Evolutionary conservation across 2,329 filamentous ascomycete species (phyloP), one percentile per base, ranked within the genome.

Genomic region (Remersonia thermophila): DNA sequence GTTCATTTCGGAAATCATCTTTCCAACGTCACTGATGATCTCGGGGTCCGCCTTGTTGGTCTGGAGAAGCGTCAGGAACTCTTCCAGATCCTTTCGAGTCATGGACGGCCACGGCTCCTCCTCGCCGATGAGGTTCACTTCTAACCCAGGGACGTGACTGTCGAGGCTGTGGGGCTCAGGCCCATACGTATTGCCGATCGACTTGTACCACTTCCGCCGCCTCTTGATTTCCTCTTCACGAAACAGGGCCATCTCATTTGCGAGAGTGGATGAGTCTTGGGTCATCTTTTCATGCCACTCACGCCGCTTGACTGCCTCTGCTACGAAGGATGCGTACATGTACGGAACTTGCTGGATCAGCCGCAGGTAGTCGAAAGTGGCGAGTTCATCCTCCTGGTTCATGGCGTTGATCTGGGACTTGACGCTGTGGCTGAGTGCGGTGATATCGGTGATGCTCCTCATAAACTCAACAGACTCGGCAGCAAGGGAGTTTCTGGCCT

Each of bases 251-350:
- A 96, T 84, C 53, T 96, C 89, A 55, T 96, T 93, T 17, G 86
- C 85, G 17, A 98, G 63, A 0, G 81, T 84, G 2, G 83, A 78
- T 1, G 89, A 91, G 51, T 96, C 91, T 2, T 74, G 71, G 53
- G 81, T 84, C 56, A 96, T 80, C 58, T 93, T 94, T 35, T 93
- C 84, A 10, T 74, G 76, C 87, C 91, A 98, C 59, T 95, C 87
- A 25, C 78, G 78, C 15, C 91, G 78, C 39, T 83, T 75, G 28
- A 95, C 75, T 12, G 85, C 81, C 58, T 98, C 91, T 3, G 84
- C 73, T 14, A 93, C 65, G 40, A 94, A 82, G 2, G 86, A 87
- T 0, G 87, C 87, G 55, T 96, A 98, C 49, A 93, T 77, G 38
- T 81, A 80, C 0, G 91, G 91, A 20, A 96, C 70, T 44, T 87